phyloP scores from a whole-genome alignment of 1,139 yeast species.

The Zygosaccharomyces sapae region DNA sequence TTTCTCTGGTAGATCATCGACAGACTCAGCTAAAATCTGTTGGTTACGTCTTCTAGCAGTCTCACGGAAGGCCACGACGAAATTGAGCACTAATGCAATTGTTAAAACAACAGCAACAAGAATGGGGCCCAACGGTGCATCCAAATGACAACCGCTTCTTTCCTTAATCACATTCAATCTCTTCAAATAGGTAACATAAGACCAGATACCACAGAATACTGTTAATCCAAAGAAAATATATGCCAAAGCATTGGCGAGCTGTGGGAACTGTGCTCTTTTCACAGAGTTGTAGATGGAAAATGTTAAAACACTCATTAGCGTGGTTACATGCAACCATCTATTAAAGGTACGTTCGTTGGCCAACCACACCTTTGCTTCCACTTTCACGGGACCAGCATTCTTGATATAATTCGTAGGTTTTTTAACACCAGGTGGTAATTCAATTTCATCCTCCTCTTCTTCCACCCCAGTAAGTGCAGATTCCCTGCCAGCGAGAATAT shows the following conservation, averaged over 20 bases:
- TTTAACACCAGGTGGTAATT: slow-evolving; percentile 81
- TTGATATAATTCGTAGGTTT: slow-evolving; percentile 77
- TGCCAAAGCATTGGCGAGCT: slow-evolving; percentile 61
- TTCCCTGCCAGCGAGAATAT: slow-evolving; percentile 34
- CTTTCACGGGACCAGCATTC: slow-evolving; percentile 86
- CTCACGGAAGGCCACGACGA: slow-evolving; percentile 59
- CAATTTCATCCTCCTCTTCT: slow-evolving; percentile 84
- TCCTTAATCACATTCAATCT: slow-evolving; percentile 71
- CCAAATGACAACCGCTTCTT: slow-evolving; percentile 83
- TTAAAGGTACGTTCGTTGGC: slow-evolving; percentile 97
- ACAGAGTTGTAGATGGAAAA: slow-evolving; percentile 82
- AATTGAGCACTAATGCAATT: slow-evolving; percentile 65
- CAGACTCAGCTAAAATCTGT: slow-evolving; percentile 13
- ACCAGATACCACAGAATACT: slow-evolving; percentile 83
- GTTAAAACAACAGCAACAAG: slow-evolving; percentile 69
- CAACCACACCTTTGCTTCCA: slow-evolving; percentile 97
- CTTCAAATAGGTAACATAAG: slow-evolving; percentile 67
- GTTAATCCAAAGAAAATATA: slow-evolving; percentile 78
- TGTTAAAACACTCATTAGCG: slow-evolving; percentile 79
- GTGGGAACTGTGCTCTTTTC: slow-evolving; percentile 53
- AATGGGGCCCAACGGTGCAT: slow-evolving; percentile 84
- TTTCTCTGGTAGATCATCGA: slow-evolving; percentile 26
- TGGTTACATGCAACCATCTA: slow-evolving; percentile 92
- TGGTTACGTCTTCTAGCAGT: slow-evolving; percentile 28
- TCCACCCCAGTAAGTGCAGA: slow-evolving; percentile 54